Conservation (phyloP, 345 rosid species). For the Zanthoxylum bungeanum region DNA sequence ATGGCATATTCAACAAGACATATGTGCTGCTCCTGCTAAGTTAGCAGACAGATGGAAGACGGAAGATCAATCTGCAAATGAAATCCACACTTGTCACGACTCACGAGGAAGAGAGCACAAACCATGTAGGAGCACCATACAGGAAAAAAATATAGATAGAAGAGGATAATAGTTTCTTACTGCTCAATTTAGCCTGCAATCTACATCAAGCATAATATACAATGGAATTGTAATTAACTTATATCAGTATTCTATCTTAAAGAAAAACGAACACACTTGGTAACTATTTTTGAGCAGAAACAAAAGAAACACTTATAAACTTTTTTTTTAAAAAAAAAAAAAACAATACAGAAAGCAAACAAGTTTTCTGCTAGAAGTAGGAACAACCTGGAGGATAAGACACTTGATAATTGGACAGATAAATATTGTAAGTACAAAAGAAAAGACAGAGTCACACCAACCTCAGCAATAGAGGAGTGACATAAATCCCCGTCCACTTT, state of each 20-base stretch:
- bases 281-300: not conserved
- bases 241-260: not conserved
- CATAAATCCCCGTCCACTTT: slow-evolving; percentile 11
- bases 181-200: not conserved
- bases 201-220: not conserved
- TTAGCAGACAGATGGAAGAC: too few species aligned
- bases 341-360: not conserved
- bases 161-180: not conserved
- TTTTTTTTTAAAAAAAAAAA: too few species aligned
- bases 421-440: not conserved
- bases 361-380: not conserved
- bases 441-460: slow-evolving; percentile 24
- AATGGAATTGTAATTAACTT: not conserved
- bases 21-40: too few species aligned
- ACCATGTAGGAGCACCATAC: not conserved
- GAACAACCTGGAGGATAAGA: not conserved
- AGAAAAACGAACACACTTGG: not conserved
- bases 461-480: slow-evolving; percentile 28
- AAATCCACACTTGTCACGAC: too few species aligned
- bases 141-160: not conserved
- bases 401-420: not conserved
- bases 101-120: too few species aligned
- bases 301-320: not conserved
- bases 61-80: too few species aligned
- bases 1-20: too few species aligned